Percentiles rank a stretch among this genome's conserved stretches.
These are phyloP conservation scores for Amanita rimosa DNA, from an alignment of 768 basidiomycete genomes.

Conservation along the genomic window DNA sequence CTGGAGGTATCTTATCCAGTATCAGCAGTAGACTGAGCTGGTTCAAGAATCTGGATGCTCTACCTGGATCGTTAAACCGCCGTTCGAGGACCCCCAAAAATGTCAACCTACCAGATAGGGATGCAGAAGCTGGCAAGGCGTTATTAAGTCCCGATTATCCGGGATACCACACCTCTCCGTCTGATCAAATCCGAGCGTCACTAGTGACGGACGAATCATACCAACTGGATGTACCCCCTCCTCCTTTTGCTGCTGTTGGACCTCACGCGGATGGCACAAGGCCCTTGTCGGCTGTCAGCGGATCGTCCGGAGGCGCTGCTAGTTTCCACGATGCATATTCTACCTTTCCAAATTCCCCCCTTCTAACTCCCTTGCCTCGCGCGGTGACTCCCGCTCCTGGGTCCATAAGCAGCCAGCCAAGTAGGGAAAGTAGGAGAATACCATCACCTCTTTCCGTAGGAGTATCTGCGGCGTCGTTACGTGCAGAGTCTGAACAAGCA, in stretches of 20 bases:
- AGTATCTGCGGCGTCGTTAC: background rate
- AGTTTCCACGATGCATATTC: slow-evolving; percentile 56
- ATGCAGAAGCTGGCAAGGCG: slow-evolving; percentile 33
- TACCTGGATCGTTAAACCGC: slow-evolving; percentile 11
- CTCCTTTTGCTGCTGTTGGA: slow-evolving; percentile 15
- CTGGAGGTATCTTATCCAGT: slow-evolving; percentile 26
- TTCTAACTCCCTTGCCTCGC: slow-evolving; percentile 29
- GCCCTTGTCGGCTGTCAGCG: slow-evolving; percentile 49
- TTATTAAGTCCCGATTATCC: slow-evolving; percentile 16
- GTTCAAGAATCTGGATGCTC: slow-evolving; percentile 33
- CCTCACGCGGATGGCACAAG: slow-evolving; percentile 29
- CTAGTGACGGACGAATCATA: background rate
- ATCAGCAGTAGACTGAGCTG: slow-evolving; percentile 45
- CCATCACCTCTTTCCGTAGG: slow-evolving; percentile 4
- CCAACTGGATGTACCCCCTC: background rate
- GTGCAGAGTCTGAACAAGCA: background rate
- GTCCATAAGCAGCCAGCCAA: slow-evolving; percentile 2
- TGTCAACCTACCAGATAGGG: slow-evolving; percentile 24
- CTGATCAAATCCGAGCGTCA: background rate
- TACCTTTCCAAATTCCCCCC: slow-evolving; percentile 31
- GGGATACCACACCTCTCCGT: background rate
- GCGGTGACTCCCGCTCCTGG: slow-evolving; percentile 33
- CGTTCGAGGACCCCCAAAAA: slow-evolving; percentile 12
- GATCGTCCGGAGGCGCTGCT: slow-evolving; percentile 35
- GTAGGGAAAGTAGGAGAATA: slow-evolving; percentile 14